Percentiles rank a stretch among this genome's conserved stretches.
Conservation (phyloP, 768 basidiomycete species). For the Boletus sensibilis region DNA sequence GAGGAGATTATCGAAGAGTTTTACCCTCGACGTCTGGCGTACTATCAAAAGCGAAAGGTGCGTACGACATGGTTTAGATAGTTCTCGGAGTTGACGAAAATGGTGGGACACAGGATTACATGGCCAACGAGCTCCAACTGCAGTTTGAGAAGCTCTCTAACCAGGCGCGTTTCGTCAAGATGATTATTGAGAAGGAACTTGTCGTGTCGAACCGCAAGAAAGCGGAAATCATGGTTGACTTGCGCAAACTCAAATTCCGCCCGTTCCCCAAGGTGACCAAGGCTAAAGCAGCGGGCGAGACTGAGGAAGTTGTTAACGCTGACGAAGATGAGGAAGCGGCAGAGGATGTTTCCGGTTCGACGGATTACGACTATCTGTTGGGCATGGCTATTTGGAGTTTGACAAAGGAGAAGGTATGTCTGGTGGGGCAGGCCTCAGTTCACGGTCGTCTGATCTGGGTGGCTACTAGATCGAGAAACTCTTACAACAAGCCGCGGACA, state of each 20-base stretch:
- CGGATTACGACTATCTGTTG: constrained; percentile 90
- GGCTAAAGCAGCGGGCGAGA: constrained; percentile 66
- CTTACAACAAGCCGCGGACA: constrained; percentile 71
- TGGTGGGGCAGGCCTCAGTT: not conserved
- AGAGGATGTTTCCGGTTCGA: constrained; percentile 38
- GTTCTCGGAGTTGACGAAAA: not conserved
- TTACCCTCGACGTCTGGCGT: constrained; percentile 82
- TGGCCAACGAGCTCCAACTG: constrained; percentile 77
- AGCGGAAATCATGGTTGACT: constrained; percentile 76
- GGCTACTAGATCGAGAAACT: constrained; percentile 75
- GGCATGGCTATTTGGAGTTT: constrained; percentile 95
- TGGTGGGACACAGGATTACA: constrained; percentile 58
- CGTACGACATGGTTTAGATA: not conserved
- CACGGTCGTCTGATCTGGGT: constrained; percentile 5
- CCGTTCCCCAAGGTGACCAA: constrained; percentile 82
- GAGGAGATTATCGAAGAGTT: constrained; percentile 95
- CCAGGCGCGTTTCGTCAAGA: constrained; percentile 94
- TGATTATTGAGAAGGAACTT: constrained; percentile 88
- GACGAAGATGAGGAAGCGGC: constrained; percentile 50
- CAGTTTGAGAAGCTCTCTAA: constrained; percentile 86
- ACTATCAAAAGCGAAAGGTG: constrained; percentile 96
- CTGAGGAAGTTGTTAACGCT: constrained; percentile 54
- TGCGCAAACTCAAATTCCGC: constrained; percentile 83
- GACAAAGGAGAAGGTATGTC: constrained; percentile 82
- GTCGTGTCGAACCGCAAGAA: constrained; percentile 87